Conservation (phyloP, 176 grass and related monocot genomes). For the Eragrostis nindensis region DNA sequence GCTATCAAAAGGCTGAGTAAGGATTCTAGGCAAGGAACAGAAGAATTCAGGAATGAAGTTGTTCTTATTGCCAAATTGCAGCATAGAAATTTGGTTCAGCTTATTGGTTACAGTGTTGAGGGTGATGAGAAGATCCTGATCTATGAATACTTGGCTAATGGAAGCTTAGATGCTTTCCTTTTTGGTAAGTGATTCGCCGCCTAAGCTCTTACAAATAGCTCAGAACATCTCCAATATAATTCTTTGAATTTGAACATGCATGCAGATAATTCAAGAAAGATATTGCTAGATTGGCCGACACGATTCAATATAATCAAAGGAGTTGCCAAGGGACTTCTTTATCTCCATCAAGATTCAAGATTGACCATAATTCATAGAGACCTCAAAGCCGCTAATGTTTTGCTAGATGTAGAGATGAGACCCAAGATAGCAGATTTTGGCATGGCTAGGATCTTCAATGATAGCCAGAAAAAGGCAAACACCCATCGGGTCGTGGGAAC, state of each 20-base stretch:
- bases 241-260: too few species aligned
- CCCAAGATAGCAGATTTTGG: slow-evolving; percentile 55
- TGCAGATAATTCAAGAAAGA: slow-evolving; percentile 18
- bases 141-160: slow-evolving; percentile 23
- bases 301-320: slow-evolving; percentile 46
- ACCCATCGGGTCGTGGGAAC: slow-evolving; percentile 41
- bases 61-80: slow-evolving; percentile 15
- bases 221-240: background rate
- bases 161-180: slow-evolving; percentile 9
- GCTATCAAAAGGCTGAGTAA: slow-evolving; percentile 33
- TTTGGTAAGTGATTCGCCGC: slow-evolving; percentile 10
- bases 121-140: slow-evolving; percentile 41
- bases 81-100: slow-evolving; percentile 24
- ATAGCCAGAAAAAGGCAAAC: slow-evolving; percentile 11
- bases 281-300: slow-evolving; percentile 27
- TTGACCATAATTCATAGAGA: slow-evolving; percentile 32
- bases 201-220: background rate
- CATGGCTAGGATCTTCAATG: slow-evolving; percentile 40
- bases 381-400: slow-evolving; percentile 41
- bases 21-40: slow-evolving; percentile 30
- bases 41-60: slow-evolving; percentile 35
- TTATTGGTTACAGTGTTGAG: slow-evolving; percentile 23
- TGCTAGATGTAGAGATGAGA: slow-evolving; percentile 39
- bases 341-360: slow-evolving; percentile 52
- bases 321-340: slow-evolving; percentile 41